A percentile compares a stretch with the other conserved stretches of the same genome.
Evolutionary conservation across 2,329 filamentous ascomycete species (phyloP).

Genomic region (Talaromyces sp.): DNA sequence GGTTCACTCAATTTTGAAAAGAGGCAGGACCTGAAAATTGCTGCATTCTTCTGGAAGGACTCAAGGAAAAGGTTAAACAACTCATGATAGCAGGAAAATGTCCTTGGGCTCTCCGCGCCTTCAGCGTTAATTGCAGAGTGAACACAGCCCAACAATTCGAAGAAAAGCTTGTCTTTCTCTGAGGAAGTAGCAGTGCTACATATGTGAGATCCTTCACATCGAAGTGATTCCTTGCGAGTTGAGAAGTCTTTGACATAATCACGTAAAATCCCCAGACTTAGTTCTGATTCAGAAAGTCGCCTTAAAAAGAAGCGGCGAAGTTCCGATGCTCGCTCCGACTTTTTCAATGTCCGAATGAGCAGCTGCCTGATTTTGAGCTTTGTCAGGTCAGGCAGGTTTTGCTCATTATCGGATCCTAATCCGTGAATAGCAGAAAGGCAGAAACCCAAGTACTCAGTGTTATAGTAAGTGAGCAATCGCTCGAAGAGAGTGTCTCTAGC

Average conservation of each 20-base stretch:
- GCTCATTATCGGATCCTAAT: constrained; percentile 19
- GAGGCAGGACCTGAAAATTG: not conserved
- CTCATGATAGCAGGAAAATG: constrained; percentile 12
- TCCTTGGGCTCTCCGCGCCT: not conserved
- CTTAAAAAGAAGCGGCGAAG: not conserved
- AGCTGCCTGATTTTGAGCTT: constrained; percentile 25
- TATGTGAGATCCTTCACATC: not conserved
- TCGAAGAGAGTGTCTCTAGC: constrained; percentile 32
- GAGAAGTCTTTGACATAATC: constrained; percentile 8
- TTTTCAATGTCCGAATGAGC: constrained; percentile 26
- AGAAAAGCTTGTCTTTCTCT: constrained; percentile 5
- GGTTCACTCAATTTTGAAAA: constrained; percentile 15
- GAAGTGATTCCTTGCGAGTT: not conserved
- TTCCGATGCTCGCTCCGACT: not conserved
- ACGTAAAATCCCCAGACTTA: not conserved
- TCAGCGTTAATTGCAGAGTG: not conserved
- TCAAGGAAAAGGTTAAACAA: constrained; percentile 25
- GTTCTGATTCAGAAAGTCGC: not conserved
- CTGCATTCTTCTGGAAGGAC: constrained; percentile 14
- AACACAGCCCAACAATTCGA: constrained; percentile 6
- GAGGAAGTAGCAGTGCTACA: not conserved
- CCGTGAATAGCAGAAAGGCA: not conserved
- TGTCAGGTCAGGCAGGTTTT: constrained; percentile 15
- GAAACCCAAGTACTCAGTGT: constrained; percentile 20
- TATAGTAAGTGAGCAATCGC: constrained; percentile 33